Conservation (phyloP, 805 yeast genomes). For the Metschnikowia dekortorum region DNA sequence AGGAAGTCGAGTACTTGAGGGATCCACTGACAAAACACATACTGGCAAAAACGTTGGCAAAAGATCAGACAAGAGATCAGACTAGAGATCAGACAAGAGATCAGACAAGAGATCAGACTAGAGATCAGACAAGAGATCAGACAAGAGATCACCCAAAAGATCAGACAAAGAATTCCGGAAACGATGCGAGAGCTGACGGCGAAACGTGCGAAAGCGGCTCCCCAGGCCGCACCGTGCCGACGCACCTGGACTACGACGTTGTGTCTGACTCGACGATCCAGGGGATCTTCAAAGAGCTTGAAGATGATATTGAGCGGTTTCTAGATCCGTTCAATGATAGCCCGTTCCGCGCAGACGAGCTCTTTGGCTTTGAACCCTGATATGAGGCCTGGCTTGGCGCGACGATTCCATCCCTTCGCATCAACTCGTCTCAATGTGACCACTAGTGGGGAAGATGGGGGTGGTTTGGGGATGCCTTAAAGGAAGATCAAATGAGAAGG, state of each 20-base stretch:
- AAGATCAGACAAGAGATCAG: too few species aligned
- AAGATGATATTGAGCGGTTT: conserved; percentile 26
- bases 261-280: conserved; percentile 16
- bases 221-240: not conserved
- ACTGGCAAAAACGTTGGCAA: too few species aligned
- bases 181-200: not conserved
- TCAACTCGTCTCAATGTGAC: not conserved
- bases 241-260: not conserved
- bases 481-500: too few species aligned
- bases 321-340: conserved; percentile 25
- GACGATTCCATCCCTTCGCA: not conserved
- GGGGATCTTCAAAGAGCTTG: conserved; percentile 29
- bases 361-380: conserved; percentile 1
- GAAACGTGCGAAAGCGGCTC: not conserved
- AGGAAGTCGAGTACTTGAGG: conserved; percentile 22
- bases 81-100: too few species aligned
- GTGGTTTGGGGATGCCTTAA: too few species aligned
- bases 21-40: not conserved
- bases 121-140: too few species aligned
- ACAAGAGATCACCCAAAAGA: not conserved
- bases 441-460: too few species aligned
- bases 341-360: not conserved
- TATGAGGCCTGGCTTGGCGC: not conserved
- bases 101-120: too few species aligned
- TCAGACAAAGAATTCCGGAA: not conserved